Evolutionary conservation across 2,329 filamentous ascomycete genomes (phyloP), one percentile per base, ranked within the genome.

Genomic region (Daldinia eschscholtzii): DNA sequence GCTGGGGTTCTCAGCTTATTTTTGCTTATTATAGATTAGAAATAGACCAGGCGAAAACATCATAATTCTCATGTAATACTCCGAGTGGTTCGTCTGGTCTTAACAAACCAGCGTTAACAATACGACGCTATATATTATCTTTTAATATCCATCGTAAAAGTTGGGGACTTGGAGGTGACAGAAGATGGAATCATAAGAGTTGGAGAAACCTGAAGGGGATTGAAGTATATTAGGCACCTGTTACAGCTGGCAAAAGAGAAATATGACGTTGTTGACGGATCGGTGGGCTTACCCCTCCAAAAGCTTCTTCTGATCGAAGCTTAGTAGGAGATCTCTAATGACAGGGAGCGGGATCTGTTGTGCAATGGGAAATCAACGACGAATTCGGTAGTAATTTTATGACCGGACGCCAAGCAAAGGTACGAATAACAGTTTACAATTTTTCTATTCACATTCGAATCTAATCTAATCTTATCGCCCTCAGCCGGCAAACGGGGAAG

Each of bases 61-160:
- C 7, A 67, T 72, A 73, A 74, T 74, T 70, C 70, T 74, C 64
- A 68, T 57, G 64, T 72, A 73, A 74, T 68, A 44, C 33, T 20
- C 64, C 64, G 57, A 57, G 33, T 46, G 50, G 57, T 46, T 3
- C n/a, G 12, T 42, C 66, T 48, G 64, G 60, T 12, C 44, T 37
- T 28, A 59, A 30, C 44, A 58, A 12, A 44, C 65, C 60, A 63
- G 59, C 13, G 33, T 64, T 12, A 18, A 62, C 26, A 26, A 53
- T 61, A 37, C 41, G 48, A 57, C 42, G 35, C 41, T 48, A 26
- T 39, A 15, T 50, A 23, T 37, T 6, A n/a, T 15, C 23, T 53
- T 55, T 37, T 55, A 55, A 23, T 55, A 55, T 55, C 52, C 52
- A 10, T 20, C 3, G 5, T 6, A 37, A 55, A 39, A 55, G 52